These are phyloP conservation scores for Phialemonium atrogriseum DNA, from an alignment of 2,329 filamentous ascomycete species.

Conservation along the genomic window DNA sequence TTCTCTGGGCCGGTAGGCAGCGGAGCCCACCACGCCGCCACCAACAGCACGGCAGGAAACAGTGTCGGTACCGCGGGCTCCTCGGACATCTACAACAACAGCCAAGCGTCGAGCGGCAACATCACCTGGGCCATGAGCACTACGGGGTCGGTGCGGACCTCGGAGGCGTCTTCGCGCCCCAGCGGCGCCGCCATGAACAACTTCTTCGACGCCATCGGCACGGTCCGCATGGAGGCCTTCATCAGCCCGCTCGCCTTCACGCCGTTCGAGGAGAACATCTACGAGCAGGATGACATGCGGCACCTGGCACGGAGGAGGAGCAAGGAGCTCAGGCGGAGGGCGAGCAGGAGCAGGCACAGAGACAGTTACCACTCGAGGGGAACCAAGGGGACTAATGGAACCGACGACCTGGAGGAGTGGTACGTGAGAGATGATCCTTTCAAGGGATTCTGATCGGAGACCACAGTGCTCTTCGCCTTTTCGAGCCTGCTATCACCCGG, in stretches of 20 bases:
- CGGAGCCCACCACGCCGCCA: conserved; percentile 31
- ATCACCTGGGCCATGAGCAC: conserved; percentile 19
- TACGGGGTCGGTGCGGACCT: conserved; percentile 39
- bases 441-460: conserved; percentile 54
- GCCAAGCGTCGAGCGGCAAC: conserved; percentile 9
- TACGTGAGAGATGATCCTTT: conserved; percentile 53
- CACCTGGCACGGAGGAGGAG: conserved; percentile 41
- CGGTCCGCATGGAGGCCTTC: conserved; percentile 95
- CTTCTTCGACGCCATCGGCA: conserved; percentile 85
- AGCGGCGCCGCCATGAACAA: conserved; percentile 32
- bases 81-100: conserved; percentile 27
- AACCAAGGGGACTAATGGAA: conserved; percentile 38
- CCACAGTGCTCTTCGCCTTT: too few relatives aligned
- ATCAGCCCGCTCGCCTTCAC: conserved; percentile 56
- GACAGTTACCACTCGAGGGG: conserved; percentile 41
- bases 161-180: conserved; percentile 43
- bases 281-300: conserved; percentile 42
- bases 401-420: conserved; percentile 45
- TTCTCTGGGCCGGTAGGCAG: conserved; percentile 54
- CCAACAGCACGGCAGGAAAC: conserved; percentile 49
- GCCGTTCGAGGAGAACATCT: conserved; percentile 35
- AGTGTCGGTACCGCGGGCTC: conserved; percentile 32
- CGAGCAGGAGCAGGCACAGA: conserved; percentile 45
- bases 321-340: conserved; percentile 44
- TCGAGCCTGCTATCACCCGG: neutral